A percentile compares a stretch with the other conserved stretches of the same genome.
Conservation (phyloP, 2,329 filamentous ascomycete species). For the Penicillium sp. region DNA sequence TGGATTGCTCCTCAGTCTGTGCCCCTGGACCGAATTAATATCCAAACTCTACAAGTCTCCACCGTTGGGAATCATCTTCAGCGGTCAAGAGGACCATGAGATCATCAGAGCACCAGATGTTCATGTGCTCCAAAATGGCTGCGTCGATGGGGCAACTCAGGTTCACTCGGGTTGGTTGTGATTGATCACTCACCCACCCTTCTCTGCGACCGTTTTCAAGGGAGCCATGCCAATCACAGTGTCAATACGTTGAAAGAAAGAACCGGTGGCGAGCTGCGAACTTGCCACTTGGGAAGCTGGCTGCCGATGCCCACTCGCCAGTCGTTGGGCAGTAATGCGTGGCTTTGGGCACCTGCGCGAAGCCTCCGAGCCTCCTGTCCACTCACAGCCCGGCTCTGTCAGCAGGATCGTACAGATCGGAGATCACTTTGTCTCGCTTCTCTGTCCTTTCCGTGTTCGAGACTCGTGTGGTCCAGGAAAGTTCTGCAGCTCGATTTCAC, state of each 20-base stretch:
- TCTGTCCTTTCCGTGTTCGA: conserved; percentile 11
- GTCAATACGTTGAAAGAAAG: conserved; percentile 16
- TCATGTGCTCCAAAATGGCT: background rate
- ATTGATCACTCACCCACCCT: conserved; percentile 12
- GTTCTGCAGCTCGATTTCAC: conserved; percentile 7
- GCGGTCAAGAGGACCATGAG: conserved; percentile 11
- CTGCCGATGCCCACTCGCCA: conserved; percentile 9
- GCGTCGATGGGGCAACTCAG: background rate
- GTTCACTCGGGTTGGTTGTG: background rate
- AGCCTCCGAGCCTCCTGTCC: conserved; percentile 10
- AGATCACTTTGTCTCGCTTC: conserved; percentile 13
- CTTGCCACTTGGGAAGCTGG: conserved; percentile 20
- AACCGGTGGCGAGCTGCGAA: conserved; percentile 10
- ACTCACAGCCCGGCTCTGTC: conserved; percentile 23
- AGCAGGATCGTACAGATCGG: conserved; percentile 20
- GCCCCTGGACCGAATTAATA: conserved; percentile 15
- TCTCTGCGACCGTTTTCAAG: conserved; percentile 1
- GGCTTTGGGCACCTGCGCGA: conserved; percentile 35
- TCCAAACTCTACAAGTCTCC: conserved; percentile 11
- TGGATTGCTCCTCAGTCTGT: conserved; percentile 25
- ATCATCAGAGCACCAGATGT: conserved; percentile 6
- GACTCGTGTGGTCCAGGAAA: conserved; percentile 5
- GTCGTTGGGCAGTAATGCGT: conserved; percentile 43
- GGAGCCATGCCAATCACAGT: background rate
- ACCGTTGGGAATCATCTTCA: conserved; percentile 11